Percentiles rank a stretch among this genome's conserved stretches.
These are phyloP conservation scores for Boletus edulis DNA, from an alignment of 768 basidiomycete species.

Conservation along the genomic window DNA sequence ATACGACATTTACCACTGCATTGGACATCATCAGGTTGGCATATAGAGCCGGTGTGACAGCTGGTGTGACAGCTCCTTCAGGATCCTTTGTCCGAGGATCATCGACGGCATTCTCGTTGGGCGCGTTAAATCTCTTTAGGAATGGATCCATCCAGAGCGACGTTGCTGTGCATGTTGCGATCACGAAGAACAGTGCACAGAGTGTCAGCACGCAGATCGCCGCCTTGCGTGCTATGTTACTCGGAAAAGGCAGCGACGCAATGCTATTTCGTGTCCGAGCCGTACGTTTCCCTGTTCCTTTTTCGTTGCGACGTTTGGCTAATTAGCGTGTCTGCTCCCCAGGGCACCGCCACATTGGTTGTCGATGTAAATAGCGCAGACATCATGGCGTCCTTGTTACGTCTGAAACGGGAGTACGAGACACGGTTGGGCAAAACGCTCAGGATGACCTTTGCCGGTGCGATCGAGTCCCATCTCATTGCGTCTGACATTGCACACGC, in stretches of 20 bases:
- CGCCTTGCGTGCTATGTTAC: slow-evolving; percentile 57
- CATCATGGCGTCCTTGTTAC: slow-evolving; percentile 66
- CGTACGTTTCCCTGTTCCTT: not conserved
- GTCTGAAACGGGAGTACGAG: slow-evolving; percentile 68
- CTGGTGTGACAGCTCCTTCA: slow-evolving; percentile 53
- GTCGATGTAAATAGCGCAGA: slow-evolving; percentile 68
- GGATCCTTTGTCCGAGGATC: slow-evolving; percentile 54
- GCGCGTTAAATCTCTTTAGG: slow-evolving; percentile 30
- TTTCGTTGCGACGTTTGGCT: not conserved
- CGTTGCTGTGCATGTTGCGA: slow-evolving; percentile 59
- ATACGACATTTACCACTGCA: not conserved
- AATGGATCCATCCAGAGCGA: slow-evolving; percentile 40
- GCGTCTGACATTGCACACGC: slow-evolving; percentile 67
- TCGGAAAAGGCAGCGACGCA: slow-evolving; percentile 47
- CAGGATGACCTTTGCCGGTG: slow-evolving; percentile 62
- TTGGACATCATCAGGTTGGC: slow-evolving; percentile 45
- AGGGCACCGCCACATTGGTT: slow-evolving; percentile 67
- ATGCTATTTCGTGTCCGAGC: slow-evolving; percentile 16
- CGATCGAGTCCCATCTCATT: slow-evolving; percentile 60
- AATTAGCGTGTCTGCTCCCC: not conserved
- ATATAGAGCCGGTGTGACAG: slow-evolving; percentile 65
- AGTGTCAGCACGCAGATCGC: slow-evolving; percentile 71
- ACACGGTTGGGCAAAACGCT: slow-evolving; percentile 53
- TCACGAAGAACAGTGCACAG: slow-evolving; percentile 39
- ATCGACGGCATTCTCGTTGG: slow-evolving; percentile 60